Evolutionary conservation across 2,329 filamentous ascomycete genomes (phyloP), one percentile per base, ranked within the genome.

Genomic region (Penicillium sp.): DNA sequence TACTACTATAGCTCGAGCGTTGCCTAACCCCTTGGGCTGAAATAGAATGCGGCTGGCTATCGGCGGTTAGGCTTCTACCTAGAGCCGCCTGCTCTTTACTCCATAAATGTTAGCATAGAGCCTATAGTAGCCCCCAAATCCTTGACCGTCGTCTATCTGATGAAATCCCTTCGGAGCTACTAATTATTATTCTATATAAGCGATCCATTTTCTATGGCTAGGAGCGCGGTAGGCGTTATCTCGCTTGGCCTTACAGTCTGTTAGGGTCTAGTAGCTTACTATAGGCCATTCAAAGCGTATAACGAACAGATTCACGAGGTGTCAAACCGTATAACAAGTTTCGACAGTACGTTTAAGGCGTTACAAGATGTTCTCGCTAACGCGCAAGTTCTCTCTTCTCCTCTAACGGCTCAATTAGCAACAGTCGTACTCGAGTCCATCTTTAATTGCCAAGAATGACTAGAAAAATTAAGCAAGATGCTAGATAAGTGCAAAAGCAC

Each of bases 261-360:
- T 32, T 49, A 55, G 41, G 53, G 53, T 4, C 27, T 55, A 18
- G 20, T 52, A 1, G 28, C 53, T 40, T 55, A 52, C 44, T 55
- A 55, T 32, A 38, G 49, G 23, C 42, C 41, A 28, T 52, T 46
- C 46, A 52, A 52, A 38, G 29, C 46, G 7, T 52, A 27, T 15
- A 12, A 55, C 25, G 49, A 52, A 15, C 39, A 55, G 39, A 52
- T 52, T 15, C 8, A 47, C 25, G 35, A 46, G 15, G 28, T 52
- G 15, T 24, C 35, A 44, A 23, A 24, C 10, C 46, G 41, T 12
- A 44, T 52, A n/a, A 33, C 10, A 9, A 39, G 20, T 23, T 41
- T 52, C 4, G 27, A 55, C 2, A 28, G 46, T 24, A 47, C 41
- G 1, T 41, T 55, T 35, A 52, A 49, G 33, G 35, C 40, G 20